These are phyloP conservation scores for Candida parachauliodes DNA, from an alignment of 805 yeast genomes.

Conservation along the genomic window DNA sequence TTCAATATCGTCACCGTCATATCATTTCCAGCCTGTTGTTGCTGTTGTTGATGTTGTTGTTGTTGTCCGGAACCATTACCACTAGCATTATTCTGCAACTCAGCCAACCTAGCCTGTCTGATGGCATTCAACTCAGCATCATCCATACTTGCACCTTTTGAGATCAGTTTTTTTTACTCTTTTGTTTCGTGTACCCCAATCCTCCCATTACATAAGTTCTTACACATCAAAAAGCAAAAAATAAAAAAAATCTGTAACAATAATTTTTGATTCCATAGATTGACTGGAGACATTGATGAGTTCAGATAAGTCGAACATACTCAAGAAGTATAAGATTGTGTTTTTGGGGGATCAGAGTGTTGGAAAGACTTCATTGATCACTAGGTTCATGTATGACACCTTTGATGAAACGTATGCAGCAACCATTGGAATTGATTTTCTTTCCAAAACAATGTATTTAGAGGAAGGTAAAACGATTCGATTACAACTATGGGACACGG, in stretches of 20 bases:
- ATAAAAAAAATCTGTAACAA: not conserved
- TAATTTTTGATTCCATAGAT: too few relatives aligned
- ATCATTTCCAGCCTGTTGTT: not conserved
- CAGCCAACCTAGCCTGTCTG: slow-evolving; percentile 87
- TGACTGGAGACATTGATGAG: slow-evolving; percentile 7
- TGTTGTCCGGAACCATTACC: slow-evolving; percentile 1
- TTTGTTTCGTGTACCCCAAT: too few relatives aligned
- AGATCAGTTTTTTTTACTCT: too few relatives aligned
- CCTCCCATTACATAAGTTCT: not conserved
- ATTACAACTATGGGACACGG: slow-evolving; percentile 96
- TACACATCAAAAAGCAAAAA: not conserved
- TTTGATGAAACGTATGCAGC: slow-evolving; percentile 96
- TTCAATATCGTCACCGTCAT: slow-evolving; percentile 39
- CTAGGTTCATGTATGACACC: slow-evolving; percentile 97
- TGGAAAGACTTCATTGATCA: slow-evolving; percentile 92
- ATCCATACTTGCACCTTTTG: slow-evolving; percentile 77
- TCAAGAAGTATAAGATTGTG: slow-evolving; percentile 80
- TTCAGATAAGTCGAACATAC: slow-evolving; percentile 33
- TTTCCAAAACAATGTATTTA: slow-evolving; percentile 90
- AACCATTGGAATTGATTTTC: slow-evolving; percentile 93
- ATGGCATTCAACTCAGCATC: slow-evolving; percentile 85
- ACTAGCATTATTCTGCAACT: slow-evolving; percentile 57
- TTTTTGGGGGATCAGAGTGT: slow-evolving; percentile 96
- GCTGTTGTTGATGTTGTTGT: not conserved
- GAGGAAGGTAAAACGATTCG: slow-evolving; percentile 91